These are phyloP conservation scores for Suillus occidentalis DNA, from an alignment of 768 basidiomycete genomes.

Conservation along the genomic window DNA sequence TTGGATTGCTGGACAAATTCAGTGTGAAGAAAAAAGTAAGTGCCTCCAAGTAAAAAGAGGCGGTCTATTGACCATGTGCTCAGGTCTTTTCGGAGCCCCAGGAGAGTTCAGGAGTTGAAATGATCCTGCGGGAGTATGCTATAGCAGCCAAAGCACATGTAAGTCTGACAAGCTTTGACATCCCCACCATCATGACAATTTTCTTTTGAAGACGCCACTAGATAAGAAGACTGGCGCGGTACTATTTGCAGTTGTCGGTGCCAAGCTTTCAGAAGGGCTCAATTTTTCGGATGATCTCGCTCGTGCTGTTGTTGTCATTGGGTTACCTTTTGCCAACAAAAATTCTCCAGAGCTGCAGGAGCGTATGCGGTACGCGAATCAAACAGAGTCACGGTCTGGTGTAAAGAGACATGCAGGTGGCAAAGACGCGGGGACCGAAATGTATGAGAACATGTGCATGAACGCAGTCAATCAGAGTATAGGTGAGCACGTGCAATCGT, in stretches of 20 bases:
- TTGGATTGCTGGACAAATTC: conserved; percentile 62
- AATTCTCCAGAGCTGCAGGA: conserved; percentile 90
- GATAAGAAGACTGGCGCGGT: conserved; percentile 61
- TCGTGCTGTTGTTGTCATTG: conserved; percentile 82
- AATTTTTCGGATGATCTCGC: conserved; percentile 81
- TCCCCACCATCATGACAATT: conserved; percentile 9
- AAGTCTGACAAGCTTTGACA: background rate
- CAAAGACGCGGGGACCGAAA: conserved; percentile 73
- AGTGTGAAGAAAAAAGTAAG: conserved; percentile 71
- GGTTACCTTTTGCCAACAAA: conserved; percentile 91
- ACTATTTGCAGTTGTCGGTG: conserved; percentile 92
- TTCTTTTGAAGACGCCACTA: conserved; percentile 24
- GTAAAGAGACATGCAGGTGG: conserved; percentile 34
- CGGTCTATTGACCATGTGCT: background rate
- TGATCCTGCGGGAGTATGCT: conserved; percentile 71
- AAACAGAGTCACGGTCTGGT: conserved; percentile 48
- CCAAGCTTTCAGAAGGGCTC: conserved; percentile 93
- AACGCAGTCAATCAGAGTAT: conserved; percentile 97
- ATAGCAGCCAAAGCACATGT: conserved; percentile 37
- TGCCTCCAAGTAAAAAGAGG: background rate
- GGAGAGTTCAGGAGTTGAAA: conserved; percentile 68
- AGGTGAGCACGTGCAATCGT: conserved; percentile 47
- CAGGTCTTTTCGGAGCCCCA: conserved; percentile 92
- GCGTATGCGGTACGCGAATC: conserved; percentile 84
- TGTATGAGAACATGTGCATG: conserved; percentile 92